Percentiles rank a stretch among this genome's conserved stretches.
Conservation (phyloP, 75 land plant genomes). For the Ceratopteris richardii region DNA sequence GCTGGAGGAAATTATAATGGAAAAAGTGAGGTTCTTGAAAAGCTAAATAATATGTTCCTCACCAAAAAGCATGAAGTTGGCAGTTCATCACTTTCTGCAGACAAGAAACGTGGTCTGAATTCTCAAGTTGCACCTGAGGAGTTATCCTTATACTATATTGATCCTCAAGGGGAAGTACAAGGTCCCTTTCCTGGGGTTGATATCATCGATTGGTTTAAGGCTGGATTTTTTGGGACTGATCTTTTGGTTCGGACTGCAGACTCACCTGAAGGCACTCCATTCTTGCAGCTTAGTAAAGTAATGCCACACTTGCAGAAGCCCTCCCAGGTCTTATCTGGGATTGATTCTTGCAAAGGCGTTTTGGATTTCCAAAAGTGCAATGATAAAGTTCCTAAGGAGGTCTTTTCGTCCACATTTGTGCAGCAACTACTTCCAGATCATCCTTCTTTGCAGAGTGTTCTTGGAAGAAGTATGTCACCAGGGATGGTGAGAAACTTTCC, state of each 20-base stretch:
- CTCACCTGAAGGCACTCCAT: constrained; percentile 74
- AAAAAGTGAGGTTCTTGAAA: no score
- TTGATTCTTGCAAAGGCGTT: no score
- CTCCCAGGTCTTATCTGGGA: no score
- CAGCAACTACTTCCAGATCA: no score
- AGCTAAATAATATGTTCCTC: no score
- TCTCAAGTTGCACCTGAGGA: constrained; percentile 46
- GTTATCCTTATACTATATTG: constrained; percentile 60
- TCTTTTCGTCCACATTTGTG: no score
- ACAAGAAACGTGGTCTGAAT: no score
- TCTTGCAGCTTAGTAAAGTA: constrained; percentile 56
- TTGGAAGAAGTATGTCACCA: not conserved
- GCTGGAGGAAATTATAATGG: no score
- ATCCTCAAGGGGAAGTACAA: constrained; percentile 90
- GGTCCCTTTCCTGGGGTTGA: constrained; percentile 88
- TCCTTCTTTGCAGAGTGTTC: no score
- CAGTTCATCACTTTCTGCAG: no score
- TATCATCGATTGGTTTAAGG: constrained; percentile 93
- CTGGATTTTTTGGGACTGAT: constrained; percentile 84
- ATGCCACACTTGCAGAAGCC: constrained; percentile 94
- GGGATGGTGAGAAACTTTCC: not conserved
- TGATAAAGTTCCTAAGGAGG: not conserved
- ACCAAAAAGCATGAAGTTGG: no score
- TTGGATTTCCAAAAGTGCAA: no score
- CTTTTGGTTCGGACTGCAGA: constrained; percentile 70